Percentiles rank a stretch among this genome's conserved stretches.
Conservation (phyloP, 2,329 filamentous ascomycete genomes). For the Sodiomyces alkalinus region DNA sequence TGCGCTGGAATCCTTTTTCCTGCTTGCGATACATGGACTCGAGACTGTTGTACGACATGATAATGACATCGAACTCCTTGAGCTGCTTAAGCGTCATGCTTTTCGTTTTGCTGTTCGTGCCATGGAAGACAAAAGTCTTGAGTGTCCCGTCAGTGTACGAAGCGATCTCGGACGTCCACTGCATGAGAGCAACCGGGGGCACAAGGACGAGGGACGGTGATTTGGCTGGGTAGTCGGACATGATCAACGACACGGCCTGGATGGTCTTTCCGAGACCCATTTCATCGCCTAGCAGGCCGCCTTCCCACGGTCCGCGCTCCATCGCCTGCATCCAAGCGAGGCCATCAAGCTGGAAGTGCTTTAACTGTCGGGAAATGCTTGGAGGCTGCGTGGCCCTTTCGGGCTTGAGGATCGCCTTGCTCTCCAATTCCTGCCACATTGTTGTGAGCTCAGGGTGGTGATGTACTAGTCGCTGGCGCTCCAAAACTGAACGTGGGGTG, state of each 20-base stretch:
- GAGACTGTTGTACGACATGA: constrained; percentile 89
- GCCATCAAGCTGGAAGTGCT: constrained; percentile 87
- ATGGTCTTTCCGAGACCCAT: constrained; percentile 99
- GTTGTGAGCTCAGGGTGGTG: constrained; percentile 65
- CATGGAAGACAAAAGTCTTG: constrained; percentile 83
- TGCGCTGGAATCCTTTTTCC: constrained; percentile 74
- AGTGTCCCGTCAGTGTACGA: constrained; percentile 75
- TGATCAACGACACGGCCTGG: constrained; percentile 91
- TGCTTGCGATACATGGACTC: constrained; percentile 90
- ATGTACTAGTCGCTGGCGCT: constrained; percentile 54
- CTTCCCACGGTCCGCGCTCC: constrained; percentile 72
- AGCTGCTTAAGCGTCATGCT: constrained; percentile 59
- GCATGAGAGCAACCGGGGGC: constrained; percentile 86
- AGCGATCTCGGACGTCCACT: constrained; percentile 75
- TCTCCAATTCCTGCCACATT: constrained; percentile 72
- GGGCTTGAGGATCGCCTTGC: constrained; percentile 49
- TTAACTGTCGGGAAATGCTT: constrained; percentile 69
- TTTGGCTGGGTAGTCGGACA: constrained; percentile 83
- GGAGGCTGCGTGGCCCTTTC: constrained; percentile 53
- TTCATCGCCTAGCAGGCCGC: constrained; percentile 86
- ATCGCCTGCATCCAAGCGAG: constrained; percentile 89
- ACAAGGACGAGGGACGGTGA: constrained; percentile 72
- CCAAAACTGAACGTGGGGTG: too few relatives aligned
- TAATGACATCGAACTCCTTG: constrained; percentile 77
- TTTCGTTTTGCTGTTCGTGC: constrained; percentile 73